Evolutionary conservation across 176 grass and related monocot genomes (phyloP).

Genomic region (Triticum urartu): DNA sequence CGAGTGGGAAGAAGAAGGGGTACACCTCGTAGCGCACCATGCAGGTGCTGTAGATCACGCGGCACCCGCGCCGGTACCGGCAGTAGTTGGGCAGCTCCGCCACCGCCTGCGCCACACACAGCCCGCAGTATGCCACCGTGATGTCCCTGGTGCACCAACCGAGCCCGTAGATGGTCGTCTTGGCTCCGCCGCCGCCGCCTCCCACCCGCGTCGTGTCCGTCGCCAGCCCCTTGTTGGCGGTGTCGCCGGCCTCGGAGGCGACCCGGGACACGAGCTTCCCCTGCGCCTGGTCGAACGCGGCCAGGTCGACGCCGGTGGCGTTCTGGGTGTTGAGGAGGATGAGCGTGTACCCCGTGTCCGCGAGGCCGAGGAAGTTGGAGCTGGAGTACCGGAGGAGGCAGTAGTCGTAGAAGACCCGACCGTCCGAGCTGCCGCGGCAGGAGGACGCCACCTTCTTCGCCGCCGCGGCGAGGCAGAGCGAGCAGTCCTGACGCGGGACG

Average conservation of each 20-base stretch:
- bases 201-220: too few species aligned
- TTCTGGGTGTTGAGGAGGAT: slow-evolving; percentile 69
- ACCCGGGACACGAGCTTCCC: slow-evolving; percentile 41
- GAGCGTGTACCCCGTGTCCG: slow-evolving; percentile 51
- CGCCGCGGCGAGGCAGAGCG: slow-evolving; percentile 34
- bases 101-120: too few species aligned
- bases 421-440: slow-evolving; percentile 49
- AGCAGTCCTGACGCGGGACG: slow-evolving; percentile 44
- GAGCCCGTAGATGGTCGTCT: too few species aligned
- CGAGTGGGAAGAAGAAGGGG: too few species aligned
- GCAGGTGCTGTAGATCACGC: too few species aligned
- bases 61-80: too few species aligned
- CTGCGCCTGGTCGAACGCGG: slow-evolving; percentile 48
- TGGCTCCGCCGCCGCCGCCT: too few species aligned
- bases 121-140: too few species aligned
- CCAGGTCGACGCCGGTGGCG: slow-evolving; percentile 40
- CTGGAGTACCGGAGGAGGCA: slow-evolving; percentile 66
- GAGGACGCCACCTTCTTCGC: neutral
- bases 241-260: neutral
- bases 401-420: slow-evolving; percentile 69
- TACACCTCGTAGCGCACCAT: too few species aligned
- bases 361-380: slow-evolving; percentile 46
- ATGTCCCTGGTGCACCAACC: too few species aligned
- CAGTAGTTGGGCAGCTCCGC: too few species aligned
- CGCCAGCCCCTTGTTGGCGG: neutral